These are phyloP conservation scores for Gaertneriomyces sp. DNA, from an alignment of 192 early-diverging fungal species.

Conservation along the genomic window DNA sequence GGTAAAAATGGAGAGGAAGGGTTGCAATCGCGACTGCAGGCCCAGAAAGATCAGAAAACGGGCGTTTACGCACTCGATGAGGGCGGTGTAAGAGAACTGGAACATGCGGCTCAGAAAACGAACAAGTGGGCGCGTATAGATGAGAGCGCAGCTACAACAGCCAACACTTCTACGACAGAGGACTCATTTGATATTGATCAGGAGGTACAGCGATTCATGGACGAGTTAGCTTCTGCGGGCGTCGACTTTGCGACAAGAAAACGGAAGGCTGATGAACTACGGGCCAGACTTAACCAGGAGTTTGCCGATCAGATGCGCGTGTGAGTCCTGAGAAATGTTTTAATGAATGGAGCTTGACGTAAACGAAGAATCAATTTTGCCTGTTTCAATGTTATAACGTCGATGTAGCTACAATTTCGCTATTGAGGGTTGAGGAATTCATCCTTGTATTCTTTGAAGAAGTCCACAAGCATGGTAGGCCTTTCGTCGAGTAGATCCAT, in stretches of 20 bases:
- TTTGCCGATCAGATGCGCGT: too few species aligned
- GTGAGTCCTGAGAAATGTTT: too few species aligned
- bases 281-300: not conserved
- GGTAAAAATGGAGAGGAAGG: constrained; percentile 11
- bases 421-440: constrained; percentile 6
- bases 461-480: constrained; percentile 2
- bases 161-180: not conserved
- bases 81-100: not conserved
- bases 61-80: not conserved
- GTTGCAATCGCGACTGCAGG: not conserved
- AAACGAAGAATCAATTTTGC: too few species aligned
- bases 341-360: too few species aligned
- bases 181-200: not conserved
- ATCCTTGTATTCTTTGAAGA: constrained; percentile 18
- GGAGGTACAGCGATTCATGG: not conserved
- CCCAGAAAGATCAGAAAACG: constrained; percentile 7
- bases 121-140: not conserved
- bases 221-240: not conserved
- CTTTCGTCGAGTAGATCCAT: constrained; percentile 2
- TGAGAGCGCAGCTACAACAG: not conserved
- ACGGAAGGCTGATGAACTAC: not conserved
- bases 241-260: not conserved
- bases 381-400: too few species aligned
- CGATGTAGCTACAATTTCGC: too few species aligned
- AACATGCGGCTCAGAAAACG: not conserved